Evolutionary conservation across 139 green algal genomes (phyloP).

Genomic region (Nannochloris sp.): DNA sequence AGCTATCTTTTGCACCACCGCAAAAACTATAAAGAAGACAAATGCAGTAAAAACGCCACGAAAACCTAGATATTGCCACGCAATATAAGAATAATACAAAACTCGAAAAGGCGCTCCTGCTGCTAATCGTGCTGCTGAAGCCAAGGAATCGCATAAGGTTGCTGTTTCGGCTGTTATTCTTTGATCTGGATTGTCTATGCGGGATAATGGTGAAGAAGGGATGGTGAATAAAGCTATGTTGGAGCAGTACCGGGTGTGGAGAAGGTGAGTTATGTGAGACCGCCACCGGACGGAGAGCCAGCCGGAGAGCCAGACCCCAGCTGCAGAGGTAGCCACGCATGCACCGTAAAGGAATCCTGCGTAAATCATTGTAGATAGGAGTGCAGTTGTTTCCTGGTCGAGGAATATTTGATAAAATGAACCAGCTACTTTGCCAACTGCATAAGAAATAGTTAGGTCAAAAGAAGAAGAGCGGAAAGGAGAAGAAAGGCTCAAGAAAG

Average conservation of each 20-base stretch:
- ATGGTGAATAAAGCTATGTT: conserved; percentile 13
- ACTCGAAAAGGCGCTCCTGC: conserved; percentile 36
- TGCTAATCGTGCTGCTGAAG: conserved; percentile 3
- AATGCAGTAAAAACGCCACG: conserved; percentile 16
- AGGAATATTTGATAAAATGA: conserved; percentile 32
- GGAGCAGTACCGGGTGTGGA: conserved; percentile 29
- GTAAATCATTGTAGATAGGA: conserved; percentile 9
- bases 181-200: conserved; percentile 80
- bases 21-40: conserved; percentile 37
- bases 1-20: conserved; percentile 34
- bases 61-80: conserved; percentile 31
- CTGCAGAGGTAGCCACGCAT: background rate
- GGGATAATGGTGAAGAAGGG: background rate
- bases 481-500: too few relatives aligned
- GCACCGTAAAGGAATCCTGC: conserved; percentile 19
- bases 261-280: background rate
- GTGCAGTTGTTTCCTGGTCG: conserved; percentile 7
- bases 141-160: conserved; percentile 20
- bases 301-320: background rate
- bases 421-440: conserved; percentile 43
- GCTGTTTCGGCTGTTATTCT: conserved; percentile 58
- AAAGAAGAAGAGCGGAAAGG: too few relatives aligned
- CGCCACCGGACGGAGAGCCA: conserved; percentile 22
- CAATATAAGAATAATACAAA: conserved; percentile 21
- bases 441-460: background rate